Evolutionary conservation across 2,329 filamentous ascomycete genomes (phyloP).

Genomic region (Blastomyces parvus): DNA sequence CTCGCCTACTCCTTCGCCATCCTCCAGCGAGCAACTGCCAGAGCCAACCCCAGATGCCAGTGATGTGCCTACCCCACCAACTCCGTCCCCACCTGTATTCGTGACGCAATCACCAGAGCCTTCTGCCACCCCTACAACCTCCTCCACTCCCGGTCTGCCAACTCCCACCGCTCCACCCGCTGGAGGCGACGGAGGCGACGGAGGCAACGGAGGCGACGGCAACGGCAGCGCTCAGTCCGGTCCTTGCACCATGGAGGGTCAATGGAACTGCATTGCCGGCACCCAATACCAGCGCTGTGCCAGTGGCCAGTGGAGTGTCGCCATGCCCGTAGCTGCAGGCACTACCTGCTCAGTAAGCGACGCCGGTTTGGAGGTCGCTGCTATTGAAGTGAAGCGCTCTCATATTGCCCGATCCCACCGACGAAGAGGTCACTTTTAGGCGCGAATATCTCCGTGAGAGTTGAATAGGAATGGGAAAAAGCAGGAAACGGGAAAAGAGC

Average conservation of each 20-base stretch:
- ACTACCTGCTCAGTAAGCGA: slow-evolving; percentile 42
- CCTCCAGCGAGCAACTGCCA: too few relatives aligned
- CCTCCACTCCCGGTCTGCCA: slow-evolving; percentile 15
- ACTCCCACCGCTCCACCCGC: slow-evolving; percentile 7
- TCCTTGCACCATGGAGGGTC: slow-evolving; percentile 45
- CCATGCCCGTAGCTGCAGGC: slow-evolving; percentile 45
- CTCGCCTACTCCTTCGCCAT: background rate
- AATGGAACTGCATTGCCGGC: slow-evolving; percentile 51
- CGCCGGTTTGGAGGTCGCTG: slow-evolving; percentile 22
- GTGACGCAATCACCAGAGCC: slow-evolving; percentile 15
- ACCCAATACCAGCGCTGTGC: slow-evolving; percentile 53
- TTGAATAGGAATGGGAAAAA: background rate
- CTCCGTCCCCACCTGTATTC: background rate
- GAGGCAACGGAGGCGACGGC: too few relatives aligned
- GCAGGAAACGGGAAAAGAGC: background rate
- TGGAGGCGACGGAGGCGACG: too few relatives aligned
- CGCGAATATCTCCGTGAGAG: slow-evolving; percentile 6
- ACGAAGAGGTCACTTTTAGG: slow-evolving; percentile 19
- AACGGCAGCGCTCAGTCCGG: slow-evolving; percentile 9
- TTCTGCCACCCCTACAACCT: slow-evolving; percentile 16
- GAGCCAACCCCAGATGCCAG: background rate
- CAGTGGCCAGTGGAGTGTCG: slow-evolving; percentile 46
- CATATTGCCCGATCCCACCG: slow-evolving; percentile 23
- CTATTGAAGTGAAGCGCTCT: slow-evolving; percentile 19
- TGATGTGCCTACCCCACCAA: background rate